These are phyloP conservation scores for Stephania japonica DNA, from an alignment of 164 flowering plant genomes.

Conservation along the genomic window DNA sequence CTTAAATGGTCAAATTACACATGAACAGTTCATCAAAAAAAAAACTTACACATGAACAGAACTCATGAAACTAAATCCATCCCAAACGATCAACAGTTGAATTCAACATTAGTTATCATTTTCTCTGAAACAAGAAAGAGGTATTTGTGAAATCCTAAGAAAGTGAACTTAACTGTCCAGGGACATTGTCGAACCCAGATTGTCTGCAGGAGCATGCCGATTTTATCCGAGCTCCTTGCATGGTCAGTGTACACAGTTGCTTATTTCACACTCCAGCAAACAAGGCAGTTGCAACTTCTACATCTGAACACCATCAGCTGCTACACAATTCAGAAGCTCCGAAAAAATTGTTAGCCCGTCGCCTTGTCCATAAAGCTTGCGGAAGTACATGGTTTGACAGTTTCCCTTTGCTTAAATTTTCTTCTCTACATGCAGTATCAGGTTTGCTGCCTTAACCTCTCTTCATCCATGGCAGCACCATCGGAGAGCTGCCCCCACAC, in stretches of 20 bases:
- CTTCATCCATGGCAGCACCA: conserved; percentile 56
- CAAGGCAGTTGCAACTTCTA: conserved; percentile 9
- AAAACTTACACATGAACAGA: too few species aligned
- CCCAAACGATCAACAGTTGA: too few species aligned
- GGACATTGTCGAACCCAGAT: not conserved
- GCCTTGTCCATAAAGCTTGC: conserved; percentile 5
- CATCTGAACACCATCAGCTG: conserved; percentile 11
- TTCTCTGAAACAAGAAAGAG: not conserved
- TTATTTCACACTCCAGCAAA: conserved; percentile 7
- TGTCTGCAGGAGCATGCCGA: not conserved
- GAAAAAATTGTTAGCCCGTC: conserved; percentile 16
- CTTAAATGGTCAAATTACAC: too few species aligned
- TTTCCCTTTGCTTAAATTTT: not conserved
- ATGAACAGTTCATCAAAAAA: too few species aligned
- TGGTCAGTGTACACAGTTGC: not conserved
- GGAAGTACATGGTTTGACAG: not conserved
- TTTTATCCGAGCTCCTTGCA: not conserved
- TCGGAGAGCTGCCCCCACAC: conserved; percentile 87
- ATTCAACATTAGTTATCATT: too few species aligned
- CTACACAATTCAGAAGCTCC: conserved; percentile 16
- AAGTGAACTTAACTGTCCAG: not conserved
- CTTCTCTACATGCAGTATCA: conserved; percentile 19
- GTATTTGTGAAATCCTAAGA: not conserved
- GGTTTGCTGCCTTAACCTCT: conserved; percentile 64
- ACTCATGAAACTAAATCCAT: too few species aligned